Percentiles rank a stretch among this genome's conserved stretches.
Conservation (phyloP, 2,329 filamentous ascomycete genomes). For the Ascochyta clinopodiicola region DNA sequence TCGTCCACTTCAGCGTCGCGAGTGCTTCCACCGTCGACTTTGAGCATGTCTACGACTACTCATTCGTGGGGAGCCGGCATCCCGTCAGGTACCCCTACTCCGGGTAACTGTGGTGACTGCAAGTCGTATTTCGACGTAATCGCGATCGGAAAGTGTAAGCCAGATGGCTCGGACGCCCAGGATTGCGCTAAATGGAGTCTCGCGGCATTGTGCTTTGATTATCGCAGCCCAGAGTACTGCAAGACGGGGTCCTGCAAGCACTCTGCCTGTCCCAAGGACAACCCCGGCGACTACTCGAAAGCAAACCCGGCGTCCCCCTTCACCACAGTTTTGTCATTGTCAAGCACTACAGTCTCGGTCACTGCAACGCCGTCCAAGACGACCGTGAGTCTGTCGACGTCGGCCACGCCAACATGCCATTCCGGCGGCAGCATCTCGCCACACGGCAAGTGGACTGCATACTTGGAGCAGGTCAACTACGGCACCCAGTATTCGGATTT, state of each 20-base stretch:
- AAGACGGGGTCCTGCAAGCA: constrained; percentile 5
- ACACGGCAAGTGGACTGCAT: constrained; percentile 4
- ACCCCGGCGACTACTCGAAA: not conserved
- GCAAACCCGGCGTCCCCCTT: constrained; percentile 1
- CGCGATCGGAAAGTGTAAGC: not conserved
- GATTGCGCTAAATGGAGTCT: constrained; percentile 7
- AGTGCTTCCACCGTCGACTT: not conserved
- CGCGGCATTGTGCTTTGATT: not conserved
- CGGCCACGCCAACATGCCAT: constrained; percentile 1
- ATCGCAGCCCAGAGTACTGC: not conserved
- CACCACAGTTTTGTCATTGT: not conserved
- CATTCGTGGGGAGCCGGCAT: not conserved
- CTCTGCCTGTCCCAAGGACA: constrained; percentile 3
- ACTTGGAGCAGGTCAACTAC: constrained; percentile 8
- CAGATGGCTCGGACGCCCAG: constrained; percentile 1
- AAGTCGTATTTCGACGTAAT: not conserved
- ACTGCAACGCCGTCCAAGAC: not conserved
- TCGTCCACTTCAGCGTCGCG: not conserved
- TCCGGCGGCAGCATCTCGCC: not conserved
- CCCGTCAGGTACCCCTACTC: not conserved
- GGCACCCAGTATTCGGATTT: not conserved
- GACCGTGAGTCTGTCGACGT: not conserved
- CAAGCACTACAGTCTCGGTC: not conserved
- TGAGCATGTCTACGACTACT: not conserved
- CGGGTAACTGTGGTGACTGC: not conserved